Evolutionary conservation across 345 rosid genomes (phyloP).

Genomic region (Ricinus communis): DNA sequence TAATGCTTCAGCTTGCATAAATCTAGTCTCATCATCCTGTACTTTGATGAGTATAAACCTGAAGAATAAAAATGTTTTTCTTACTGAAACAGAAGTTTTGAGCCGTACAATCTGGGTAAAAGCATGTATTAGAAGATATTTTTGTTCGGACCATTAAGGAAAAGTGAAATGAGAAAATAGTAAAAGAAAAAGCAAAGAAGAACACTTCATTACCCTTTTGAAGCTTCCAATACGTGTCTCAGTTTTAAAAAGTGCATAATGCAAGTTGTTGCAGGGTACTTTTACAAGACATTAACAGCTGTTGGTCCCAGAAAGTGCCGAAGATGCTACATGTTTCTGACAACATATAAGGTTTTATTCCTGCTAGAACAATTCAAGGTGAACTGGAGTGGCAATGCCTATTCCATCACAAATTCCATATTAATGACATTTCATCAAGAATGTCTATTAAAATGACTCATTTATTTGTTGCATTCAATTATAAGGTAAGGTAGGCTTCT

Average conservation of each 20-base stretch:
- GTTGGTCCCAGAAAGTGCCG: neutral
- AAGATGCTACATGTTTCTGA: neutral
- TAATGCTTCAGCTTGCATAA: no score
- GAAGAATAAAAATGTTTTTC: neutral
- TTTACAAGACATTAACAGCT: neutral
- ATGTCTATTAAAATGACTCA: constrained; percentile 19
- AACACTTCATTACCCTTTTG: neutral
- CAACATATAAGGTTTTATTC: neutral
- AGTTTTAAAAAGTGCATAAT: no score
- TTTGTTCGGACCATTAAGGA: neutral
- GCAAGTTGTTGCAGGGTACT: neutral
- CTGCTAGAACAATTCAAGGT: neutral
- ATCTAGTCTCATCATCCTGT: no score
- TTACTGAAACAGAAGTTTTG: neutral
- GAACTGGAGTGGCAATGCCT: constrained; percentile 1
- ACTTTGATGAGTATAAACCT: no score
- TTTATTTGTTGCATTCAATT: neutral
- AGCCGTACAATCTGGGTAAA: neutral
- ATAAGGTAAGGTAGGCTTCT: neutral
- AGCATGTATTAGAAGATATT: neutral
- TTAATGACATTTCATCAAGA: constrained; percentile 3
- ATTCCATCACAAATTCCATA: neutral
- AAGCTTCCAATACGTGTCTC: neutral
- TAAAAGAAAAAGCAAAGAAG: neutral
- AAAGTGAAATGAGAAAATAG: neutral